Conservation (phyloP, 1,284 basidiomycete genomes). For the Ganoderma resinaceum region DNA sequence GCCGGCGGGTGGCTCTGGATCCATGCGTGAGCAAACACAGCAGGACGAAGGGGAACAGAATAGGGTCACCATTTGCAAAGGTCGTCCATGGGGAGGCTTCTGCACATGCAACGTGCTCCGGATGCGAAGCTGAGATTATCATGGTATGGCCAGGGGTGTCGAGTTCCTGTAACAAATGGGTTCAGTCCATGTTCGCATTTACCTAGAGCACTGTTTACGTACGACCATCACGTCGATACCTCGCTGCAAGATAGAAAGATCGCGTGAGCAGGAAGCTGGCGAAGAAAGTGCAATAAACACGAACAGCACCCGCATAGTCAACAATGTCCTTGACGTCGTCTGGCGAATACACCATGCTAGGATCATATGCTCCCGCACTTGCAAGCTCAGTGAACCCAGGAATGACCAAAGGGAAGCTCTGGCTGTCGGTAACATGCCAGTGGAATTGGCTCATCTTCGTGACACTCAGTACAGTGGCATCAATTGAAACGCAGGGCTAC, state of each 20-base stretch:
- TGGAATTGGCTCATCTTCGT: constrained; percentile 71
- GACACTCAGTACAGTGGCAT: constrained; percentile 27
- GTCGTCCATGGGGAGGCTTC: constrained; percentile 65
- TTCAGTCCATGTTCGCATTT: neutral
- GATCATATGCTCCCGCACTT: constrained; percentile 70
- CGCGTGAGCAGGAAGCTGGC: neutral
- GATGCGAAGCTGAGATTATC: constrained; percentile 66
- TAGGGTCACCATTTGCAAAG: constrained; percentile 60
- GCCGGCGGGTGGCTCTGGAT: constrained; percentile 76
- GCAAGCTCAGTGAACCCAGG: constrained; percentile 68
- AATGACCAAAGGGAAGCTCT: constrained; percentile 78
- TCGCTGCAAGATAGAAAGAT: constrained; percentile 49
- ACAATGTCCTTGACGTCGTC: constrained; percentile 69
- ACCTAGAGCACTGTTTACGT: neutral
- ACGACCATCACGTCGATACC: constrained; percentile 80
- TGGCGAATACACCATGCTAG: constrained; percentile 61
- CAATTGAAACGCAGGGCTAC: neutral
- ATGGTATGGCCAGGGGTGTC: constrained; percentile 85
- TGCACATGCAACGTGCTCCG: constrained; percentile 78
- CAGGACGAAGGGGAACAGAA: neutral
- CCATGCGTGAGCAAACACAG: neutral
- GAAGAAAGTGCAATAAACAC: constrained; percentile 31
- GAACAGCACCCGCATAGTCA: constrained; percentile 72
- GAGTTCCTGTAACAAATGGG: constrained; percentile 45
- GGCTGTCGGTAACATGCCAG: constrained; percentile 80